phyloP scores from a whole-genome alignment of 1,284 basidiomycete genomes.

The Pseudozyma sp. region DNA sequence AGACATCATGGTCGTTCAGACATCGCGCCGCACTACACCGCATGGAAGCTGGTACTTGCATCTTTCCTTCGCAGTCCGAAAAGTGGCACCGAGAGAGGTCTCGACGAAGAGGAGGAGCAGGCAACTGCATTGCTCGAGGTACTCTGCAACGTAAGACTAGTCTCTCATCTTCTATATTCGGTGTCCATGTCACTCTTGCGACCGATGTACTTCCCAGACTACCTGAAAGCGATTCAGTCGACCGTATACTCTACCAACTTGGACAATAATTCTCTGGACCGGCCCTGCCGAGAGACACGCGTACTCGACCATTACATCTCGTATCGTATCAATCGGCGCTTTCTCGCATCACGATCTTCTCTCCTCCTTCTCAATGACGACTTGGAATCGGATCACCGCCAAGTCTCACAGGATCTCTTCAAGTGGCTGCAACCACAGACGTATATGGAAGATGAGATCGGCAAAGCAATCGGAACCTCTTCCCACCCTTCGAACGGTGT shows the following conservation, averaged over 20 bases:
- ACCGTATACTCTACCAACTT: conserved; percentile 40
- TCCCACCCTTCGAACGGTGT: conserved; percentile 11
- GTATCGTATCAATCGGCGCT: conserved; percentile 32
- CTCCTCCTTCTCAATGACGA: conserved; percentile 47
- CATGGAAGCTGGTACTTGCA: conserved; percentile 30
- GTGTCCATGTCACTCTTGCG: conserved; percentile 35
- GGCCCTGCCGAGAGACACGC: conserved; percentile 29
- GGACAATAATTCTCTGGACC: conserved; percentile 7
- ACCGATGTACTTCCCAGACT: conserved; percentile 28
- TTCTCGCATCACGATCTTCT: conserved; percentile 19
- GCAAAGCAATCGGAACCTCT: conserved; percentile 13
- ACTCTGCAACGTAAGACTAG: conserved; percentile 30
- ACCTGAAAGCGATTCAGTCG: conserved; percentile 22
- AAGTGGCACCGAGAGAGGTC: not conserved
- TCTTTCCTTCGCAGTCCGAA: conserved; percentile 5
- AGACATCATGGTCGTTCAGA: not conserved
- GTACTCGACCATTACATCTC: conserved; percentile 49
- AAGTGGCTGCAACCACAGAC: conserved; percentile 49
- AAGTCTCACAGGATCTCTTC: conserved; percentile 44
- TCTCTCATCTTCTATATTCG: conserved; percentile 38
- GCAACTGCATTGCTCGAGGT: conserved; percentile 20
- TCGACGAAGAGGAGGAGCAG: conserved; percentile 30
- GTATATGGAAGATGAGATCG: conserved; percentile 43
- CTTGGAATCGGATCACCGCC: conserved; percentile 33
- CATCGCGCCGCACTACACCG: conserved; percentile 22